Evolutionary conservation across 768 basidiomycete genomes (phyloP).

Genomic region (Boletus rufocinnamomeus): DNA sequence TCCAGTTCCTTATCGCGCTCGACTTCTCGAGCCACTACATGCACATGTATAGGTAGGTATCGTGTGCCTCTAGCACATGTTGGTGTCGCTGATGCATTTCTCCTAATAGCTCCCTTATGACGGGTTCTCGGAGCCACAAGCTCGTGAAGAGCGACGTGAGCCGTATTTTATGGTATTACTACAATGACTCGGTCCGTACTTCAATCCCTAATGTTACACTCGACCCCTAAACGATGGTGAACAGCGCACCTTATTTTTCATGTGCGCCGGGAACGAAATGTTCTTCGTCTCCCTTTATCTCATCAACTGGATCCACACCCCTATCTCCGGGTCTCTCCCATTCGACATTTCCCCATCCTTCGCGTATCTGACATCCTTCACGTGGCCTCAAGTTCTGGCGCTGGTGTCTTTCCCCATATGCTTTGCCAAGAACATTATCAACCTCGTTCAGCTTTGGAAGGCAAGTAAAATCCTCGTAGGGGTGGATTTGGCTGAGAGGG

Average conservation of each 20-base stretch:
- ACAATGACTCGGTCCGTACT: conserved; percentile 81
- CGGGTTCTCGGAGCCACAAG: conserved; percentile 93
- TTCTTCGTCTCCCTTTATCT: conserved; percentile 96
- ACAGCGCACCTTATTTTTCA: conserved; percentile 83
- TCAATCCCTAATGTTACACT: conserved; percentile 2
- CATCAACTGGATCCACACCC: conserved; percentile 77
- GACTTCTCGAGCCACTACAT: conserved; percentile 99
- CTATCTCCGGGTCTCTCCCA: conserved; percentile 47
- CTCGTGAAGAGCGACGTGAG: conserved; percentile 90
- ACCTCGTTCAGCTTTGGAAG: conserved; percentile 97
- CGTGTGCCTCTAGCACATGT: too few species aligned
- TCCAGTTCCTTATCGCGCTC: conserved; percentile 94
- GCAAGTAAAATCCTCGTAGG: conserved; percentile 94
- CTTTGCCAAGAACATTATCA: conserved; percentile 86
- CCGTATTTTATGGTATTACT: conserved; percentile 88
- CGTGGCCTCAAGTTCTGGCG: conserved; percentile 79
- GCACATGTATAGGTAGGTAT: conserved; percentile 94
- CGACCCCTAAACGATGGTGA: neutral
- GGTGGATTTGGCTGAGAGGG: conserved; percentile 86
- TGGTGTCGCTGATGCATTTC: conserved; percentile 8
- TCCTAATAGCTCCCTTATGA: conserved; percentile 77
- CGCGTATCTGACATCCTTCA: conserved; percentile 40
- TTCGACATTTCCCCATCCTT: conserved; percentile 23
- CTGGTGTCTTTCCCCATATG: conserved; percentile 65
- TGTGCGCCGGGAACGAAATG: conserved; percentile 94